A percentile compares a stretch with the other conserved stretches of the same genome.
These are phyloP conservation scores for Lentinula lateritia DNA, from an alignment of 768 basidiomycete species.

Conservation along the genomic window DNA sequence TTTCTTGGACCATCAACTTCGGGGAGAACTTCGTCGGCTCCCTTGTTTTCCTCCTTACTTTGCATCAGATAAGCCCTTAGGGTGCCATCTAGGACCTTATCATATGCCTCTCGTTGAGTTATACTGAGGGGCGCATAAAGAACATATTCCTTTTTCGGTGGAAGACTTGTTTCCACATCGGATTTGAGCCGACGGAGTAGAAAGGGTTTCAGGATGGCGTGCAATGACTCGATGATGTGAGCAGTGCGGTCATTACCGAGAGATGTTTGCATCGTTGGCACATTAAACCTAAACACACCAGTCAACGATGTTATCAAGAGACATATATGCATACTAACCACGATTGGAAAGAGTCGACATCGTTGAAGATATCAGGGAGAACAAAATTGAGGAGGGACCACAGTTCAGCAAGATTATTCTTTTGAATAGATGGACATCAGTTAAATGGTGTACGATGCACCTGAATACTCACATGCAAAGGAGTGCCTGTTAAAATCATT, in stretches of 20 bases:
- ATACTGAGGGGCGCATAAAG: slow-evolving; percentile 85
- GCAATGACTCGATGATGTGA: slow-evolving; percentile 71
- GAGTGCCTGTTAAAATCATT: slow-evolving; percentile 94
- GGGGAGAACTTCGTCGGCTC: not conserved
- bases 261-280: slow-evolving; percentile 54
- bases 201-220: slow-evolving; percentile 93
- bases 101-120: slow-evolving; percentile 81
- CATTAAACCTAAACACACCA: slow-evolving; percentile 52
- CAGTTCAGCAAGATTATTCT: slow-evolving; percentile 95
- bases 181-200: slow-evolving; percentile 85
- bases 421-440: slow-evolving; percentile 6
- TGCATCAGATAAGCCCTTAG: slow-evolving; percentile 60
- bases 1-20: slow-evolving; percentile 23
- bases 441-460: not conserved
- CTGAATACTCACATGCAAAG: slow-evolving; percentile 67
- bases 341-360: slow-evolving; percentile 85
- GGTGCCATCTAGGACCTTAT: slow-evolving; percentile 67
- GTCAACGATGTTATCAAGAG: slow-evolving; percentile 16
- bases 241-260: slow-evolving; percentile 55
- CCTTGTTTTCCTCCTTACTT: slow-evolving; percentile 13
- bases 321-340: slow-evolving; percentile 44
- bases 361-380: slow-evolving; percentile 88
- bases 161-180: slow-evolving; percentile 77
- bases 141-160: slow-evolving; percentile 93
- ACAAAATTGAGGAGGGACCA: slow-evolving; percentile 97